Conservation (phyloP, 1,139 yeast genomes). For the Suhomyces yuchorum region DNA sequence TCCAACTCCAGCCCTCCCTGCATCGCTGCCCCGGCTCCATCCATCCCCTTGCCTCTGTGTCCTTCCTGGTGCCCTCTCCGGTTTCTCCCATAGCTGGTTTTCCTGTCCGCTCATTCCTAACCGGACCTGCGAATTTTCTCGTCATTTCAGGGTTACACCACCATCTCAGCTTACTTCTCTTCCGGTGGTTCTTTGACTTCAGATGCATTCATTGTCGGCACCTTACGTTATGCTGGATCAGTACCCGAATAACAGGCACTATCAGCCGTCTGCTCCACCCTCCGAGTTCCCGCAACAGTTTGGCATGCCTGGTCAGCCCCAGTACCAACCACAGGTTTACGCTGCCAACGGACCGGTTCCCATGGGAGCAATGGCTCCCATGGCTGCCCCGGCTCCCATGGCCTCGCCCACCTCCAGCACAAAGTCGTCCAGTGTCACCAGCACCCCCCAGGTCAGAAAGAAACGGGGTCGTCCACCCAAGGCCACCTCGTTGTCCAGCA, state of each 20-base stretch:
- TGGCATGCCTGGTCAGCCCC: background rate
- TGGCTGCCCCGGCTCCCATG: constrained; percentile 1
- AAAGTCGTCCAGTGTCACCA: constrained; percentile 6
- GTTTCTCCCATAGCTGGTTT: background rate
- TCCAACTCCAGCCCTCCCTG: no score
- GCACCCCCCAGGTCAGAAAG: constrained; percentile 33
- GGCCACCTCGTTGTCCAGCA: constrained; percentile 41
- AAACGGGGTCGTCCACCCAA: constrained; percentile 54
- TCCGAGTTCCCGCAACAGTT: constrained; percentile 1
- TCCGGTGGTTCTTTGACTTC: background rate
- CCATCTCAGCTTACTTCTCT: background rate
- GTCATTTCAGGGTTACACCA: background rate
- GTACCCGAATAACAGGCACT: constrained; percentile 3
- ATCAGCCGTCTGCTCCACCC: constrained; percentile 1
- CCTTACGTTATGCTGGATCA: constrained; percentile 11
- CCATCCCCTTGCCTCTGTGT: background rate
- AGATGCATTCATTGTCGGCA: constrained; percentile 5
- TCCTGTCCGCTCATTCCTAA: background rate
- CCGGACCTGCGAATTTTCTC: background rate
- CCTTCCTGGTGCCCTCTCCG: background rate
- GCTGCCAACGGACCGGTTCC: background rate
- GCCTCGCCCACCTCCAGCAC: constrained; percentile 5
- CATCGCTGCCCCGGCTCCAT: background rate
- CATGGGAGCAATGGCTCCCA: background rate
- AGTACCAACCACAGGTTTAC: background rate